Percentiles rank a stretch among this genome's conserved stretches.
These are phyloP conservation scores for Colletotrichum sansevieriae DNA, from an alignment of 2,329 filamentous ascomycete species.

Conservation along the genomic window DNA sequence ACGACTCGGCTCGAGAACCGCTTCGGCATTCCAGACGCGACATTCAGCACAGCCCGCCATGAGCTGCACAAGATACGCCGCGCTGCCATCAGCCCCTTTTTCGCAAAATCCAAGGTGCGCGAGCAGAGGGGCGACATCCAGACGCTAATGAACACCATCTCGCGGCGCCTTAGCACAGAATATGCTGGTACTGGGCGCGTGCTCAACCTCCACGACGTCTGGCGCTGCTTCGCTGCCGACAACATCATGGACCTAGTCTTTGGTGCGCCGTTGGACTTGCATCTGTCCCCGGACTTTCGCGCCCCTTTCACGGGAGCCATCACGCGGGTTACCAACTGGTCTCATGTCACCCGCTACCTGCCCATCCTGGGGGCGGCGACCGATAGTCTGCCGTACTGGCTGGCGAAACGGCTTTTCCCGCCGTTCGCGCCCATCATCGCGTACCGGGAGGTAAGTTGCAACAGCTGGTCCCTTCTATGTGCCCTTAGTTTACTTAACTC, in stretches of 20 bases:
- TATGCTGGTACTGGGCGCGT: background rate
- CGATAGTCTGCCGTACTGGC: background rate
- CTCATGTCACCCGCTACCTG: background rate
- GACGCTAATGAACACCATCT: background rate
- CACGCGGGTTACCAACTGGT: background rate
- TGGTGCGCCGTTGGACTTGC: background rate
- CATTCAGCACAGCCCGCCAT: too few species aligned
- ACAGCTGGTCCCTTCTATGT: background rate
- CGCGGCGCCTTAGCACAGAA: background rate
- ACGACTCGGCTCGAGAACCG: background rate
- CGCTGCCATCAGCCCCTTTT: background rate
- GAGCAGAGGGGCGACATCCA: background rate
- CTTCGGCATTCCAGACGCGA: too few species aligned
- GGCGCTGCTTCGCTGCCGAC: background rate
- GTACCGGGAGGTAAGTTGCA: background rate
- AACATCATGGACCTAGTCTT: slow-evolving; percentile 1
- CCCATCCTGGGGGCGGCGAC: background rate
- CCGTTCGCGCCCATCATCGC: background rate
- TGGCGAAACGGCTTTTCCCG: background rate
- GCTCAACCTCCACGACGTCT: background rate
- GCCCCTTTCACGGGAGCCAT: background rate
- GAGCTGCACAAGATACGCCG: slow-evolving; percentile 1
- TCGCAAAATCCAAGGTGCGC: background rate
- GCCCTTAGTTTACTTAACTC: background rate
- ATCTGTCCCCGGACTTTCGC: background rate